Evolutionary conservation across 768 basidiomycete species (phyloP).

Genomic region (Rhizopogon salebrosus): DNA sequence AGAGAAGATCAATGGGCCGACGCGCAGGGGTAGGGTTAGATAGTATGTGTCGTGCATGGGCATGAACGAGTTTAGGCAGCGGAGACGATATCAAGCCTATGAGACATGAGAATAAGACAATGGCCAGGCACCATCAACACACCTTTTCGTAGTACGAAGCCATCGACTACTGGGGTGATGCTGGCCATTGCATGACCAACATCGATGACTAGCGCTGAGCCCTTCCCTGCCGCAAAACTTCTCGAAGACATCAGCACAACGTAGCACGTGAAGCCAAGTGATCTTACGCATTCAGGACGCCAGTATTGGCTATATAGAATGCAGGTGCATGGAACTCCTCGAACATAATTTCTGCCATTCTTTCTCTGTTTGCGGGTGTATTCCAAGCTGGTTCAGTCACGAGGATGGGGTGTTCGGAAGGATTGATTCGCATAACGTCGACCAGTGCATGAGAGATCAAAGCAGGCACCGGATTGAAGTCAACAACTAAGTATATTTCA

Average conservation of each 20-base stretch:
- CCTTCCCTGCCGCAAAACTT: slow-evolving; percentile 95
- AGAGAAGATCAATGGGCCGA: slow-evolving; percentile 60
- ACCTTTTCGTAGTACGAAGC: slow-evolving; percentile 97
- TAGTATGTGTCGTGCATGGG: slow-evolving; percentile 69
- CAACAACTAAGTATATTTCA: slow-evolving; percentile 44
- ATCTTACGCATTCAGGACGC: slow-evolving; percentile 86
- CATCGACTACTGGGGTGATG: slow-evolving; percentile 94
- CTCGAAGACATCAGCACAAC: slow-evolving; percentile 8
- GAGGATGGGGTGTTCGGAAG: slow-evolving; percentile 85
- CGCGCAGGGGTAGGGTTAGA: slow-evolving; percentile 43
- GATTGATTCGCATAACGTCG: slow-evolving; percentile 70
- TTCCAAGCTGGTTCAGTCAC: slow-evolving; percentile 98
- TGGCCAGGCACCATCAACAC: background rate
- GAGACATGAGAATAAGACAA: background rate
- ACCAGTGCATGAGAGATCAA: slow-evolving; percentile 71
- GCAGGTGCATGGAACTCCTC: slow-evolving; percentile 94
- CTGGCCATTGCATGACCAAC: slow-evolving; percentile 86
- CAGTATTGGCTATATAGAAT: slow-evolving; percentile 93
- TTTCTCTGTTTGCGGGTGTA: slow-evolving; percentile 84
- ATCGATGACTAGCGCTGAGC: slow-evolving; percentile 94
- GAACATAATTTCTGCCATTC: slow-evolving; percentile 96
- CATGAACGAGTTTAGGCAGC: slow-evolving; percentile 76
- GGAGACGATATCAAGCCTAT: slow-evolving; percentile 74
- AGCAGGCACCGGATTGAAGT: slow-evolving; percentile 70
- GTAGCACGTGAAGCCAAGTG: slow-evolving; percentile 6